Percentiles rank a stretch among this genome's conserved stretches.
These are phyloP conservation scores for Centrapalus pauciflorus DNA, from an alignment of 129 eudicot genomes.

Conservation along the genomic window DNA sequence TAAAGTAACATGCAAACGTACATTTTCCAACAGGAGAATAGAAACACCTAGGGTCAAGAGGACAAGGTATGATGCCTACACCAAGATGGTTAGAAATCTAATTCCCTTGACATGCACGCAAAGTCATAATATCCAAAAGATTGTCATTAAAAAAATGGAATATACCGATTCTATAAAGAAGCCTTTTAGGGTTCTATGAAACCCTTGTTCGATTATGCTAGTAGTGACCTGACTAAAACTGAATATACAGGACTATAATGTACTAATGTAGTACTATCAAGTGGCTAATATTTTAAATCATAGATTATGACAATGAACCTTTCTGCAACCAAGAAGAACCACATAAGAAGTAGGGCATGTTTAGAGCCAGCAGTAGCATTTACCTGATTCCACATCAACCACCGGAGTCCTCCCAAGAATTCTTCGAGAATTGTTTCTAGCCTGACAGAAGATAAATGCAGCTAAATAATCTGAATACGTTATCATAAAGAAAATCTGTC, in stretches of 20 bases:
- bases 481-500: neutral
- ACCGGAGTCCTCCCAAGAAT: conserved; percentile 21
- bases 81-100: too few relatives aligned
- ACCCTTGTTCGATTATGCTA: neutral
- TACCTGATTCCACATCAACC: conserved; percentile 57
- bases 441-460: conserved; percentile 22
- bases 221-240: neutral
- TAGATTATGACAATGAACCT: neutral
- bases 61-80: too few relatives aligned
- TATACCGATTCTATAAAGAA: neutral
- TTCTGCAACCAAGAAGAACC: neutral
- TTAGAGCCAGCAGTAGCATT: neutral
- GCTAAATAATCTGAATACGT: neutral
- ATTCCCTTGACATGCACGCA: too few relatives aligned
- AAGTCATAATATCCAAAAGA: neutral
- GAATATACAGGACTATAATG: neutral
- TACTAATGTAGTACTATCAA: neutral
- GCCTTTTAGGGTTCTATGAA: neutral
- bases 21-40: too few relatives aligned
- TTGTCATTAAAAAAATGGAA: neutral
- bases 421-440: conserved; percentile 45
- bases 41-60: neutral
- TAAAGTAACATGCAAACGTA: too few relatives aligned
- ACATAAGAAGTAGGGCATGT: too few relatives aligned
- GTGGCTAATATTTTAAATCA: neutral